A percentile compares a stretch with the other conserved stretches of the same genome.
phyloP scores from a whole-genome alignment of 2,329 filamentous ascomycete species.

The Endocalyx cinctus region DNA sequence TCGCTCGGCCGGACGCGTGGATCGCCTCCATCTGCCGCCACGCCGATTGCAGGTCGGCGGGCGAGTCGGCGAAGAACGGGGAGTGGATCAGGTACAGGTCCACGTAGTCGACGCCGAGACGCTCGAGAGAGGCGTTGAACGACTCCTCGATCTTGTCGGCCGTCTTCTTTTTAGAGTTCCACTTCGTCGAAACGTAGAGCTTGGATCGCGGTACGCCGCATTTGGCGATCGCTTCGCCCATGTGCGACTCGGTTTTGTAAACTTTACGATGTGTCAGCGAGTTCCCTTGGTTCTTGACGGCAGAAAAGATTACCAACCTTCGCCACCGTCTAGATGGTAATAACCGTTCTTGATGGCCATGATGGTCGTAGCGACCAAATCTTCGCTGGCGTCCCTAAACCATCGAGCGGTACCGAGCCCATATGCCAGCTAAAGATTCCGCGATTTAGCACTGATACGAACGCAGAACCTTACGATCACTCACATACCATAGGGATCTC shows the following conservation, averaged over 20 bases:
- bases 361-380: conserved; percentile 45
- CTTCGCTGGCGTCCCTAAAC: conserved; percentile 58
- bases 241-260: conserved; percentile 64
- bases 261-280: conserved; percentile 29
- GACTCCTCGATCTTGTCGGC: conserved; percentile 43
- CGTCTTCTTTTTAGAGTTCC: conserved; percentile 35
- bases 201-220: conserved; percentile 59
- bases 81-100: conserved; percentile 65
- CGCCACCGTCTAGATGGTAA: conserved; percentile 69
- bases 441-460: conserved; percentile 3
- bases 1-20: conserved; percentile 59
- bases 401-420: conserved; percentile 66
- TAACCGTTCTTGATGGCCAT: conserved; percentile 66
- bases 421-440: conserved; percentile 58
- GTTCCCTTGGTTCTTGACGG: background rate
- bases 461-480: conserved; percentile 1
- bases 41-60: conserved; percentile 49
- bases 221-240: conserved; percentile 66
- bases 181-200: conserved; percentile 65
- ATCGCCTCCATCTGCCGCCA: conserved; percentile 63
- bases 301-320: conserved; percentile 41
- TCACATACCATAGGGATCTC: conserved; percentile 61
- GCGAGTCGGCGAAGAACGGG: conserved; percentile 47
- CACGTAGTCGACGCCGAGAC: conserved; percentile 65
- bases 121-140: conserved; percentile 56